Base-by-base conservation (phyloP, 1,284 basidiomycete genomes). In the Sporisorium sorghi region DNA sequence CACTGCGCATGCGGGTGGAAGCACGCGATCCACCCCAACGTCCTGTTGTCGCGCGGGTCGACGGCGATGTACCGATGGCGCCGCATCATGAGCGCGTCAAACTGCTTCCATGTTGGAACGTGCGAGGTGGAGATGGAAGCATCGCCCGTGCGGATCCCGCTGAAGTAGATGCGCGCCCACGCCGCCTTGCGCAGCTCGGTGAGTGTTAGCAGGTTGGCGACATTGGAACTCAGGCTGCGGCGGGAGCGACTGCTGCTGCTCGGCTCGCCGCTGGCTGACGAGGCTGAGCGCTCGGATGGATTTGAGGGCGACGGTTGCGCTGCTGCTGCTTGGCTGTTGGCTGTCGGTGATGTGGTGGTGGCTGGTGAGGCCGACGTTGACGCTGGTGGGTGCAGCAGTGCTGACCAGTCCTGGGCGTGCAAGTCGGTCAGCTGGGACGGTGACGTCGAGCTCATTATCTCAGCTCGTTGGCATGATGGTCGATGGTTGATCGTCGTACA, bases 121-220 rank as follows among this genome's bases (percentile, higher is more conserved):
- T 52, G 49, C 3, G 30, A 47, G 10, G 61, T 61, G 3, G 61
- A 56, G 44, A 76, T 59, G n/a, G 61, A 37, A 2, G 73, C 73
- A 58, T 73, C 33, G 12, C 73, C 73, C 0, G 65, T 69, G 3
- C 26, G 28, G 35, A 76, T 37, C 0, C 73, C 69, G 19, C 62
- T 53, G 5, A 47, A 17, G 28, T 72, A 76, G 56, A 76, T 73
- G 15, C 69, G 57, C 9, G 65, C 37, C 73, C 73, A 76, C 7
- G 65, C 60, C 17, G 69, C 69, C 37, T 72, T 64, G n/a, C 73
- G 60, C 4, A 76, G 55, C 52, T 76, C 73, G 1, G 73, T 76
- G 21, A 76, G 64, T 5, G 58, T 30, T 15, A 76, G 59, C 8
- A 66, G 47, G 14, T 66, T 67, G 28, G 67, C 66, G 2, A 63